Evolutionary conservation across 2,329 filamentous ascomycete species (phyloP).

Genomic region (Venturiaceae sp.): DNA sequence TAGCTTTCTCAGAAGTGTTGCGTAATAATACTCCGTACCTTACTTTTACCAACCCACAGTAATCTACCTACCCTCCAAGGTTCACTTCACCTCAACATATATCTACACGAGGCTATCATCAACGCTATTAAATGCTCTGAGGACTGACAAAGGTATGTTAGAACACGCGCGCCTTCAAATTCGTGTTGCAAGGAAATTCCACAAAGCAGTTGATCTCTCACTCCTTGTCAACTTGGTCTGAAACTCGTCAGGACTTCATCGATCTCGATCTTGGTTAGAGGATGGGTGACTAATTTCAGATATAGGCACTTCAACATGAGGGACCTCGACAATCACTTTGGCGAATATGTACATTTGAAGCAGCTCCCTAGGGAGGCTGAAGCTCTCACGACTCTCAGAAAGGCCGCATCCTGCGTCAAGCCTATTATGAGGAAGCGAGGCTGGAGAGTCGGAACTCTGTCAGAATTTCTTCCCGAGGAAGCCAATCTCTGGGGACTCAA

Average conservation of each 20-base stretch:
- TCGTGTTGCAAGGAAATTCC: too few species aligned
- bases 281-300: too few species aligned
- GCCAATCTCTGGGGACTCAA: slow-evolving; percentile 71
- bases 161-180: too few species aligned
- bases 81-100: too few species aligned
- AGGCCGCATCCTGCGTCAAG: slow-evolving; percentile 80
- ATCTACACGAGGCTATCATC: too few species aligned
- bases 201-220: too few species aligned
- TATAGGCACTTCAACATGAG: neutral
- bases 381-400: slow-evolving; percentile 55
- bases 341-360: slow-evolving; percentile 39
- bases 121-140: too few species aligned
- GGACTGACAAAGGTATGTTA: too few species aligned
- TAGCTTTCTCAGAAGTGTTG: neutral
- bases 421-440: slow-evolving; percentile 83
- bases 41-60: neutral
- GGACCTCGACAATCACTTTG: slow-evolving; percentile 38
- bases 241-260: too few species aligned
- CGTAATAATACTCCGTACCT: neutral
- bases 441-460: slow-evolving; percentile 70
- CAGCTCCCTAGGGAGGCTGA: slow-evolving; percentile 33
- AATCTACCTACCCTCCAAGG: too few species aligned
- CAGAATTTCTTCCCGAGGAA: slow-evolving; percentile 76
- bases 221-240: too few species aligned
- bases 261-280: too few species aligned